Evolutionary conservation across 2,329 filamentous ascomycete species (phyloP).

Genomic region (Calonectria pteridis): DNA sequence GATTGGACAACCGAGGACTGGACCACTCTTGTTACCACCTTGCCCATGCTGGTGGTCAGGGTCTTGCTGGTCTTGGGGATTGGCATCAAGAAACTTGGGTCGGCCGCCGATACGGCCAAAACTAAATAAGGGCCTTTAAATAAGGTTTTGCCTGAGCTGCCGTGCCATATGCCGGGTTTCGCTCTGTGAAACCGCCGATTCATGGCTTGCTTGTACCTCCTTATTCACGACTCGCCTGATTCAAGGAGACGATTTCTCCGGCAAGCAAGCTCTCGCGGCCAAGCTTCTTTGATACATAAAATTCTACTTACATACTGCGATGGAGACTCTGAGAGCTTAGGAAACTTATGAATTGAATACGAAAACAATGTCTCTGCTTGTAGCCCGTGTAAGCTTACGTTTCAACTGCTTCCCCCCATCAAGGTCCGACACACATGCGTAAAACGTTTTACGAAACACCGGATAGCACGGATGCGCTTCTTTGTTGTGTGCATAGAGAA

Average conservation of each 20-base stretch:
- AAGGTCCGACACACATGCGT: not conserved
- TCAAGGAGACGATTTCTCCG: too few relatives aligned
- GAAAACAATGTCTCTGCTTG: not conserved
- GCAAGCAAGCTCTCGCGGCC: not conserved
- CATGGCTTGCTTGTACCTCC: not conserved
- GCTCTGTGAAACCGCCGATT: not conserved
- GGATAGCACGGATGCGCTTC: not conserved
- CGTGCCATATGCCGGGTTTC: too few relatives aligned
- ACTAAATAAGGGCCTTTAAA: not conserved
- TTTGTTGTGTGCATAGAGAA: not conserved
- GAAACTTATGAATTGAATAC: not conserved
- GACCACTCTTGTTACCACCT: not conserved
- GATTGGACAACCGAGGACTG: not conserved
- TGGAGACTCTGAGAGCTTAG: not conserved
- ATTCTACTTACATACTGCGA: not conserved
- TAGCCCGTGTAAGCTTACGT: not conserved
- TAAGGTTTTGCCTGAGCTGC: not conserved
- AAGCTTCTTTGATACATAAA: not conserved
- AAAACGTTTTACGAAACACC: not conserved
- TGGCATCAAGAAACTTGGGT: not conserved
- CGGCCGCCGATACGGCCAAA: not conserved
- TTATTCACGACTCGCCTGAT: not conserved
- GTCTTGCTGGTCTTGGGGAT: not conserved
- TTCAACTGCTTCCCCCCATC: not conserved
- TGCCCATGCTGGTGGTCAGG: not conserved